phyloP scores from a whole-genome alignment of 2,329 filamentous ascomycete species.

The Dothideomycetes sp. region DNA sequence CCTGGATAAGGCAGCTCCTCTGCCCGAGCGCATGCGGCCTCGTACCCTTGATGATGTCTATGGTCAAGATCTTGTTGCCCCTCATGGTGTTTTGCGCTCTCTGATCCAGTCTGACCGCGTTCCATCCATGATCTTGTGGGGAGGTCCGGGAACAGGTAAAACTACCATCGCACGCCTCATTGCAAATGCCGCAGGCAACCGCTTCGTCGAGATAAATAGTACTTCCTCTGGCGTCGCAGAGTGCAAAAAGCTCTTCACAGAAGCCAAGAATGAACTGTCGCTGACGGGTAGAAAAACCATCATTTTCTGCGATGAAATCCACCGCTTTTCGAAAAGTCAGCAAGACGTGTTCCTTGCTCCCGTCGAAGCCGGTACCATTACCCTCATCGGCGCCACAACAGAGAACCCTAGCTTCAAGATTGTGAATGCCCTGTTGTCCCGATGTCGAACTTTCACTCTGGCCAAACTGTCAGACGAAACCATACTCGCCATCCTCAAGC shows the following conservation, averaged over 20 bases:
- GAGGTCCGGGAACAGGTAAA: conserved; percentile 69
- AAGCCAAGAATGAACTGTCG: conserved; percentile 67
- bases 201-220: conserved; percentile 94
- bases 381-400: conserved; percentile 87
- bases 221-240: conserved; percentile 80
- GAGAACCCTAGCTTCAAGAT: conserved; percentile 96
- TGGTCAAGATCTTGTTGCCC: conserved; percentile 84
- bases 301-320: conserved; percentile 95
- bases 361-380: conserved; percentile 83
- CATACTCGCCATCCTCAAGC: conserved; percentile 59
- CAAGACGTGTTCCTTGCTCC: conserved; percentile 92
- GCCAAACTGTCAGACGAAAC: conserved; percentile 62
- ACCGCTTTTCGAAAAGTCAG: conserved; percentile 81
- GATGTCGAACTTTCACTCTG: conserved; percentile 85
- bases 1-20: conserved; percentile 60
- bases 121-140: conserved; percentile 94
- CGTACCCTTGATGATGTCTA: conserved; percentile 72
- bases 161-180: conserved; percentile 90
- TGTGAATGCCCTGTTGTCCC: conserved; percentile 72
- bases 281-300: conserved; percentile 87
- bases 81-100: conserved; percentile 69
- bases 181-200: conserved; percentile 65
- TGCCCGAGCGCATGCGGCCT: conserved; percentile 91
- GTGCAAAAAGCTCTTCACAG: conserved; percentile 82
- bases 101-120: conserved; percentile 78